phyloP scores from a whole-genome alignment of 2,329 filamentous ascomycete genomes.

The Cercospora brassicicola region DNA sequence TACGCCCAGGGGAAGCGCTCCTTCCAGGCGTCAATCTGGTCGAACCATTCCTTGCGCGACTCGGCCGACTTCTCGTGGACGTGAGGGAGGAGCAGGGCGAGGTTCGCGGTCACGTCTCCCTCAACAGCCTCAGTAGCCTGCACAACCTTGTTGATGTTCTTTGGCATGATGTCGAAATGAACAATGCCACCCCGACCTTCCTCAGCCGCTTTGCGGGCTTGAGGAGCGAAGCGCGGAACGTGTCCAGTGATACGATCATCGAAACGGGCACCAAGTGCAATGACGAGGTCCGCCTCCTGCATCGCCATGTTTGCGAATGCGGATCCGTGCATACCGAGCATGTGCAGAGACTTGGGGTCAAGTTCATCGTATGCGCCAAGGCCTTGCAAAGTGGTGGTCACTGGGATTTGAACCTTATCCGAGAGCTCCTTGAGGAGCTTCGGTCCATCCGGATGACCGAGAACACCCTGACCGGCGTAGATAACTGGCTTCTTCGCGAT shows the following conservation, averaged over 20 bases:
- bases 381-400: conserved; percentile 93
- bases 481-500: conserved; percentile 90
- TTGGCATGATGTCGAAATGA: conserved; percentile 97
- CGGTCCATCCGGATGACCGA: conserved; percentile 75
- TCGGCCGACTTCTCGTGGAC: conserved; percentile 62
- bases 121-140: conserved; percentile 94
- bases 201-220: conserved; percentile 77
- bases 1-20: conserved; percentile 83
- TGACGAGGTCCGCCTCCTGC: conserved; percentile 93
- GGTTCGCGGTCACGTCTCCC: conserved; percentile 82
- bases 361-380: conserved; percentile 91
- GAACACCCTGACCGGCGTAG: conserved; percentile 88
- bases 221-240: conserved; percentile 83
- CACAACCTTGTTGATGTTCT: conserved; percentile 99
- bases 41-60: conserved; percentile 81
- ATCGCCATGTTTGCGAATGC: conserved; percentile 98
- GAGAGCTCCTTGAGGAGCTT: conserved; percentile 79
- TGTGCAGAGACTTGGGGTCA: conserved; percentile 90
- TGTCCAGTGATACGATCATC: conserved; percentile 90
- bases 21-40: conserved; percentile 89
- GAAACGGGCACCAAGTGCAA: conserved; percentile 89
- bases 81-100: conserved; percentile 71
- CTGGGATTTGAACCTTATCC: conserved; percentile 87
- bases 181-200: conserved; percentile 91
- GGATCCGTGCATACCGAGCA: conserved; percentile 98